These are phyloP conservation scores for Diaporthe capsici DNA, from an alignment of 2,329 filamentous ascomycete genomes.

Conservation along the genomic window DNA sequence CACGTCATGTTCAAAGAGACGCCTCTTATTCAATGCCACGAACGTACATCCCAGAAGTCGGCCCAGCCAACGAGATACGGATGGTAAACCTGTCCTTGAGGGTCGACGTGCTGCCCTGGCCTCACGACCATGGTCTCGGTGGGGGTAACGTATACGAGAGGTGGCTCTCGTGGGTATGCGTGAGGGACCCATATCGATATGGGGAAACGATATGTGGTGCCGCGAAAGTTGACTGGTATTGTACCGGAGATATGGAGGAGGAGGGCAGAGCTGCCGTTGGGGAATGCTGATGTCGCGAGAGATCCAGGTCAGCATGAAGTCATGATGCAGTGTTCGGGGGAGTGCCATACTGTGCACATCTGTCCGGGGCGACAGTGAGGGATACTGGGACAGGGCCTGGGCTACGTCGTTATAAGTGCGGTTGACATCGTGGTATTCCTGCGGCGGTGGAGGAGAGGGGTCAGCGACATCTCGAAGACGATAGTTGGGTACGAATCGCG, in stretches of 20 bases:
- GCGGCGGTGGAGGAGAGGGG: slow-evolving; percentile 41
- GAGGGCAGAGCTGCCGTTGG: slow-evolving; percentile 88
- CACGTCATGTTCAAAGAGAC: not conserved
- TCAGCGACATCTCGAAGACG: slow-evolving; percentile 35
- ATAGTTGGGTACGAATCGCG: slow-evolving; percentile 35
- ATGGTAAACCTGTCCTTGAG: slow-evolving; percentile 94
- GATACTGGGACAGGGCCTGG: slow-evolving; percentile 82
- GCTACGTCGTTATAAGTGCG: slow-evolving; percentile 94
- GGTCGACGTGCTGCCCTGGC: slow-evolving; percentile 94
- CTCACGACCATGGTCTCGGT: slow-evolving; percentile 90
- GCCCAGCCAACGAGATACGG: slow-evolving; percentile 94
- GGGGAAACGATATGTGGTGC: slow-evolving; percentile 90
- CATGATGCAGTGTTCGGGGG: slow-evolving; percentile 27
- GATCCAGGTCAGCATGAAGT: slow-evolving; percentile 41
- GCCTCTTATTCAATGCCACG: not conserved
- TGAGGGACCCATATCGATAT: slow-evolving; percentile 95
- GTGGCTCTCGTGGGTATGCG: slow-evolving; percentile 87
- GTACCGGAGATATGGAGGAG: slow-evolving; percentile 90
- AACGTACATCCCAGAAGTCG: slow-evolving; percentile 89
- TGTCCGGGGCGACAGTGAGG: slow-evolving; percentile 86
- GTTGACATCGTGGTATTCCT: slow-evolving; percentile 96
- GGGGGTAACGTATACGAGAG: slow-evolving; percentile 90
- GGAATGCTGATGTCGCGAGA: slow-evolving; percentile 75
- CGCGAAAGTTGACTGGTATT: slow-evolving; percentile 91
- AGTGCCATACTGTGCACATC: slow-evolving; percentile 88